Base-by-base conservation (phyloP, 2,329 filamentous ascomycete species). In the Ophiostoma sp. region DNA sequence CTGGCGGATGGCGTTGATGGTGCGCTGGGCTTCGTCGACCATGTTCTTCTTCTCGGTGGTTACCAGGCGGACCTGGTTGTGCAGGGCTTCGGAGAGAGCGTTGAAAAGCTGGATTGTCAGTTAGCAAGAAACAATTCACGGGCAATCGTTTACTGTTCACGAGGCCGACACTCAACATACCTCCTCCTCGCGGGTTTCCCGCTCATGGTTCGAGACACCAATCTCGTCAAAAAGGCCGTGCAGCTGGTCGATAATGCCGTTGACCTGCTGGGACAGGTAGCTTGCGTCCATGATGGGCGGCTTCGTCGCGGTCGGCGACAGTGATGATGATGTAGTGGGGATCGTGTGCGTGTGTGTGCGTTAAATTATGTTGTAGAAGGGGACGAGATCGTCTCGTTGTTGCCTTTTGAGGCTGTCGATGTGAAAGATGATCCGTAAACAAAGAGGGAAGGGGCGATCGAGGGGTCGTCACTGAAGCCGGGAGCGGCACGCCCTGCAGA, bases 211-310 rank as follows among this genome's bases (percentile, higher is more conserved):
- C 36, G 95, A 90, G n/a, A 99, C 93, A 74, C 96, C 96, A 79
- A 99, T 99, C 81, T 99, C 95, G 82, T 99, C 96, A 80, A 98
- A 99, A 73, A 98, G 89, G 77, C 92, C 93, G 83, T 98, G 95
- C 75, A 99, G 88, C 83, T 98, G 94, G 82, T 90, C 90, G 81
- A 98, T 94, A 80, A 97, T 98, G 79, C 89, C 94, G 78, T 94
- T 96, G 84, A 99, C 93, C 89, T 98, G 96, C 82, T 97, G 94
- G 78, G 94, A 93, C 80, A 98, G 87, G 83, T 97, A 97, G 82
- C 93, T 93, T 74, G 95, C 94, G 84, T 98, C 95, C 91, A 98
- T 97, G 78, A 19, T 75, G 71, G 48, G 12, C 22, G 33, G 48
- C 28, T n/a, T 48, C 6, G 66, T 52, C 42, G 64, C 42, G 25